These are phyloP conservation scores for Aspergillus sclerotioniger DNA, from an alignment of 495 filamentous ascomycete species.

Conservation along the genomic window DNA sequence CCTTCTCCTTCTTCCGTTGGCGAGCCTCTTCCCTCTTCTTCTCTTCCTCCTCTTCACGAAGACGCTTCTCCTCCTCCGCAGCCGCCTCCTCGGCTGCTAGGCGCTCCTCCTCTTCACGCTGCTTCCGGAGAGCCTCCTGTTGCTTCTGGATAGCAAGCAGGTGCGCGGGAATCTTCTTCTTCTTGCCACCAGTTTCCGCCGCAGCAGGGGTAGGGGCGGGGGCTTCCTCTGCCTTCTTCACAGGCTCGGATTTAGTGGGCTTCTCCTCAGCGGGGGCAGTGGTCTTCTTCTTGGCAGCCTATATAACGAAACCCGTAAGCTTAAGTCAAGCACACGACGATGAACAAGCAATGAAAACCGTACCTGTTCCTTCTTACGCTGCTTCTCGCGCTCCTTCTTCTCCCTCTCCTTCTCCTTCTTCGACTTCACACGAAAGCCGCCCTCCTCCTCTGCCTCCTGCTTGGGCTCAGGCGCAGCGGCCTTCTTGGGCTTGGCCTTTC, in stretches of 20 bases:
- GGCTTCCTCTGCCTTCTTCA: slow-evolving; percentile 36
- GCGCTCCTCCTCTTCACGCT: slow-evolving; percentile 73
- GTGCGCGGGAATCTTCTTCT: slow-evolving; percentile 85
- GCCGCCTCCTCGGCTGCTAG: slow-evolving; percentile 73
- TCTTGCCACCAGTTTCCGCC: slow-evolving; percentile 67
- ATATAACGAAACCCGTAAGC: slow-evolving; percentile 26
- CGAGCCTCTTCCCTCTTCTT: slow-evolving; percentile 70
- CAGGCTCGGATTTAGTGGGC: slow-evolving; percentile 32
- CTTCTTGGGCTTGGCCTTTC: slow-evolving; percentile 48
- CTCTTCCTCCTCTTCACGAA: slow-evolving; percentile 69
- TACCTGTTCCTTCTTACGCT: slow-evolving; percentile 88
- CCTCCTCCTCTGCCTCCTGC: slow-evolving; percentile 49
- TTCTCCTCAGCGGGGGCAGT: slow-evolving; percentile 32
- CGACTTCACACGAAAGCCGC: slow-evolving; percentile 70
- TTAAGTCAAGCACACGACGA: neutral
- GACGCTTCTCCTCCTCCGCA: slow-evolving; percentile 66
- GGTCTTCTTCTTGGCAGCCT: slow-evolving; percentile 64
- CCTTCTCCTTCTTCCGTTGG: slow-evolving; percentile 85
- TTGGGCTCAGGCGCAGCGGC: slow-evolving; percentile 41
- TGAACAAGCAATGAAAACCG: slow-evolving; percentile 15
- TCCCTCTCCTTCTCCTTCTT: slow-evolving; percentile 98
- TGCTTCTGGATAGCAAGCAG: slow-evolving; percentile 84
- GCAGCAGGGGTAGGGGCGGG: slow-evolving; percentile 41
- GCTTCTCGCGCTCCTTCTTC: slow-evolving; percentile 90
- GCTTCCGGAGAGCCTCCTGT: slow-evolving; percentile 74